phyloP scores from a whole-genome alignment of 306 rosid genomes.

The Canavalia ensiformis region DNA sequence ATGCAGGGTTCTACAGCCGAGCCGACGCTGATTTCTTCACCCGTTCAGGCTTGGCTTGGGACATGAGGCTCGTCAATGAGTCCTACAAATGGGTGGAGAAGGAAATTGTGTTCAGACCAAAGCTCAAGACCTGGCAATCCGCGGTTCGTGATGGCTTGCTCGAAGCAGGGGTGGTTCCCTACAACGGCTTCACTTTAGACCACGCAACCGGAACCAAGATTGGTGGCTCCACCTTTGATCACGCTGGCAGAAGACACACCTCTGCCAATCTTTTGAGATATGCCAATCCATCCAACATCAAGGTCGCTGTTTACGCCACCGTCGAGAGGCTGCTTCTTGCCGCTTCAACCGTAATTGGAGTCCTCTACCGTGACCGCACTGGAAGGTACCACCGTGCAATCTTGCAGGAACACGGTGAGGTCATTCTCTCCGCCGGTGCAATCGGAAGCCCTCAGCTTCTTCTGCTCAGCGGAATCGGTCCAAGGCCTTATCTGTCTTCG shows the following conservation, averaged over 20 bases:
- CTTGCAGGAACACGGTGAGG: slow-evolving; percentile 70
- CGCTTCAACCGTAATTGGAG: slow-evolving; percentile 60
- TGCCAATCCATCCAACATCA: slow-evolving; percentile 57
- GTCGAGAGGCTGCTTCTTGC: slow-evolving; percentile 75
- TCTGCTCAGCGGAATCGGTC: slow-evolving; percentile 84
- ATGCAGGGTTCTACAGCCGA: slow-evolving; percentile 93
- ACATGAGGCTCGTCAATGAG: slow-evolving; percentile 62
- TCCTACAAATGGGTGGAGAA: slow-evolving; percentile 89
- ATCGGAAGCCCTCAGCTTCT: slow-evolving; percentile 94
- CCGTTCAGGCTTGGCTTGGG: slow-evolving; percentile 63
- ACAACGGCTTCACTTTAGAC: slow-evolving; percentile 77
- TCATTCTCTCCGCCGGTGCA: slow-evolving; percentile 80
- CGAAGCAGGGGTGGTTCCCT: slow-evolving; percentile 81
- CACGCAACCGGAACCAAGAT: slow-evolving; percentile 80
- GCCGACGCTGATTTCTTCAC: slow-evolving; percentile 72
- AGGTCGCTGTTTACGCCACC: slow-evolving; percentile 69
- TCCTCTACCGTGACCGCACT: slow-evolving; percentile 62
- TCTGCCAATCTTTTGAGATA: slow-evolving; percentile 76
- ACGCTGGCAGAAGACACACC: slow-evolving; percentile 68
- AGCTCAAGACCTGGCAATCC: slow-evolving; percentile 77
- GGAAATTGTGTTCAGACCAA: slow-evolving; percentile 73
- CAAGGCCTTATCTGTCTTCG: slow-evolving; percentile 74
- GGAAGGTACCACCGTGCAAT: slow-evolving; percentile 73
- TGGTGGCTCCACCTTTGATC: slow-evolving; percentile 90
- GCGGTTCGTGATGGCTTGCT: slow-evolving; percentile 82